Conservation (phyloP, 768 basidiomycete genomes). For the Amylocystis lapponica region DNA sequence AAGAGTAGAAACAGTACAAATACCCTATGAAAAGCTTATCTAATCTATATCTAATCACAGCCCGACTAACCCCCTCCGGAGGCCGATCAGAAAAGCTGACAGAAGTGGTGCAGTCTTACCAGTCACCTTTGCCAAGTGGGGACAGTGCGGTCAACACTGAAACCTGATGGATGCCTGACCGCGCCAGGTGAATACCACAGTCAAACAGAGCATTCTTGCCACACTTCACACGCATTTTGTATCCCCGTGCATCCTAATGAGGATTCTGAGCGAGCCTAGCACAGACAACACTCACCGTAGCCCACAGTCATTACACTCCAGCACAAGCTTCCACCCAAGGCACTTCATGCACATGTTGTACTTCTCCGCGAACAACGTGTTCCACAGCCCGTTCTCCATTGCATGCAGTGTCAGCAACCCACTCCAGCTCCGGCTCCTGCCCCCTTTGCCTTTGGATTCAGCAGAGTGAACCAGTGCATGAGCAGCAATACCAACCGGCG, state of each 20-base stretch:
- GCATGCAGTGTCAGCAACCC: slow-evolving; percentile 24
- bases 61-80: no score
- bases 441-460: slow-evolving; percentile 71
- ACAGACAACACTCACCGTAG: slow-evolving; percentile 42
- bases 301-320: slow-evolving; percentile 88
- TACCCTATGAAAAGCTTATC: no score
- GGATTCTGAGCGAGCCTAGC: neutral
- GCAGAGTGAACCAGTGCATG: slow-evolving; percentile 81
- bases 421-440: slow-evolving; percentile 22
- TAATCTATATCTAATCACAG: no score
- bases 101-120: slow-evolving; percentile 9
- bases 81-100: no score
- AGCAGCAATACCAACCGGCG: slow-evolving; percentile 42
- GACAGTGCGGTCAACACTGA: slow-evolving; percentile 6
- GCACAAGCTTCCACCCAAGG: slow-evolving; percentile 77
- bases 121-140: slow-evolving; percentile 8
- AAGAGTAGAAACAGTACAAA: no score
- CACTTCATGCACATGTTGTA: slow-evolving; percentile 83
- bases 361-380: slow-evolving; percentile 64
- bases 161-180: slow-evolving; percentile 1
- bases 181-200: slow-evolving; percentile 54
- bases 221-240: slow-evolving; percentile 77
- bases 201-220: slow-evolving; percentile 79
- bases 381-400: slow-evolving; percentile 49
- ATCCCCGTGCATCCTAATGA: neutral